Percentiles rank a stretch among this genome's conserved stretches.
Conservation (phyloP, 164 flowering plant genomes). For the Piper longum region DNA sequence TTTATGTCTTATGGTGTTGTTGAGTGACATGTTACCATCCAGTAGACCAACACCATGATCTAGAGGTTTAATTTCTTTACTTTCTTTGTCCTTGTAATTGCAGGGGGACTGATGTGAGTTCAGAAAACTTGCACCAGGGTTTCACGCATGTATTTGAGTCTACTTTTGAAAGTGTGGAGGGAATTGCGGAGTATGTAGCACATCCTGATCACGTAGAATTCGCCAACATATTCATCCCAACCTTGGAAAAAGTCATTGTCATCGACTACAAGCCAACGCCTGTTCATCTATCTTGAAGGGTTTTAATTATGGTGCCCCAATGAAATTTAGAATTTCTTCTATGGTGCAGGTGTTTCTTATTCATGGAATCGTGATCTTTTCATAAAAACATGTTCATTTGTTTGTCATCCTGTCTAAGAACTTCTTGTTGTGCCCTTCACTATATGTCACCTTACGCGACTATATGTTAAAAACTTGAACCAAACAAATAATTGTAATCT, state of each 20-base stretch:
- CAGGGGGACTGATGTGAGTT: conserved; percentile 77
- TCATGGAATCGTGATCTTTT: too few species aligned
- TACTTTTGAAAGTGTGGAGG: conserved; percentile 63
- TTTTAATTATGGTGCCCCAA: too few species aligned
- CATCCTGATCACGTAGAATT: conserved; percentile 70
- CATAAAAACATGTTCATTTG: too few species aligned
- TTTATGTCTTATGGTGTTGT: too few species aligned
- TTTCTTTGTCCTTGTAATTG: background rate
- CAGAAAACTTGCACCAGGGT: conserved; percentile 70
- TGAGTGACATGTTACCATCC: too few species aligned
- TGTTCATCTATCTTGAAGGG: conserved; percentile 5
- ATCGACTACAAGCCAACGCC: conserved; percentile 61
- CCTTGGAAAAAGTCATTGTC: conserved; percentile 49
- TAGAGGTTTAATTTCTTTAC: background rate
- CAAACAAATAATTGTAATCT: too few species aligned
- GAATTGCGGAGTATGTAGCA: conserved; percentile 55
- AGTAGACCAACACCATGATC: background rate
- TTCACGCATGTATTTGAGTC: conserved; percentile 78
- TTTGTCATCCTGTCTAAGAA: too few species aligned
- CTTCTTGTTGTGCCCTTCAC: too few species aligned
- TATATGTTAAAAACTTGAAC: too few species aligned
- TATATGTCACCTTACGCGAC: too few species aligned
- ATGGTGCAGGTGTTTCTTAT: too few species aligned
- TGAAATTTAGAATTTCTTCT: too few species aligned
- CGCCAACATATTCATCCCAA: conserved; percentile 34